phyloP scores from a whole-genome alignment of 768 basidiomycete species.

The Pisolithus marmoratus region DNA sequence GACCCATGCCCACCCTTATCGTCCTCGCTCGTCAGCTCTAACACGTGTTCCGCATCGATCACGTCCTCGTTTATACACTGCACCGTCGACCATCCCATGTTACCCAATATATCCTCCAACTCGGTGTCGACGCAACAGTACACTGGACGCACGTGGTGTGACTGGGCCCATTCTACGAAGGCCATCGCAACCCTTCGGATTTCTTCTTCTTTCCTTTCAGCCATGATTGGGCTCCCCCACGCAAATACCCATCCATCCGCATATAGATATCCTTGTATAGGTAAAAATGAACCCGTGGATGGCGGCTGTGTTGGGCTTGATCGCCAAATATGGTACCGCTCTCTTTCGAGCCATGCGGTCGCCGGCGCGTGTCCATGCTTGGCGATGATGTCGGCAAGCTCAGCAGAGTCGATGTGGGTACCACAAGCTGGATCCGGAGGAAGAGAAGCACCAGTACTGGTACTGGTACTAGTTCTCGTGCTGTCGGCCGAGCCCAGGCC shows the following conservation, averaged over 20 bases:
- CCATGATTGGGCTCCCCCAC: conserved; percentile 61
- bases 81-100: conserved; percentile 53
- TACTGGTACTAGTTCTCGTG: too few species aligned
- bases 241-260: conserved; percentile 48
- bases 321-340: conserved; percentile 47
- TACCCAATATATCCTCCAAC: conserved; percentile 46
- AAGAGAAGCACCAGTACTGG: neutral
- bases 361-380: conserved; percentile 62
- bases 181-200: conserved; percentile 30
- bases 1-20: conserved; percentile 32
- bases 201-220: conserved; percentile 26
- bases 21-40: conserved; percentile 34
- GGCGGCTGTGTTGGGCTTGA: conserved; percentile 7
- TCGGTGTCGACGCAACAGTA: conserved; percentile 55
- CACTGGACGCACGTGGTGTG: conserved; percentile 44
- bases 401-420: conserved; percentile 7
- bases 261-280: conserved; percentile 58
- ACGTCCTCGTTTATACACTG: conserved; percentile 61
- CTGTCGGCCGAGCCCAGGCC: too few species aligned
- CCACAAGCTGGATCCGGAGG: conserved; percentile 4
- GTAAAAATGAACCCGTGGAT: conserved; percentile 33
- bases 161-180: conserved; percentile 40
- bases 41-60: conserved; percentile 42
- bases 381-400: conserved; percentile 50
- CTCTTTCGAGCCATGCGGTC: conserved; percentile 66